Conservation (phyloP, 2,329 filamentous ascomycete genomes). For the Keithomyces neogunnii region DNA sequence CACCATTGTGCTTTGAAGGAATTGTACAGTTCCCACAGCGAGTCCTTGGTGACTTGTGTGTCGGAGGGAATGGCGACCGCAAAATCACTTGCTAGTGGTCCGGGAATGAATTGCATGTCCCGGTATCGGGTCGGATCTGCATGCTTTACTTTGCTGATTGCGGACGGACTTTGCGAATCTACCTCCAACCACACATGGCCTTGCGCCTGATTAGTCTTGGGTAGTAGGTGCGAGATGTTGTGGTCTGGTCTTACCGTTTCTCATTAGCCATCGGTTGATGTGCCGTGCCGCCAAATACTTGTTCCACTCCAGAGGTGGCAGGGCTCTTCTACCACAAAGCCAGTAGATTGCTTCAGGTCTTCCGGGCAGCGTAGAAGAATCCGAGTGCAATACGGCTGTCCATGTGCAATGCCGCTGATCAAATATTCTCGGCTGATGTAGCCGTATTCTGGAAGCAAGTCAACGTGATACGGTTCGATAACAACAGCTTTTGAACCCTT, state of each 20-base stretch:
- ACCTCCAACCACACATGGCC: conserved; percentile 13
- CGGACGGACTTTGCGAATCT: conserved; percentile 11
- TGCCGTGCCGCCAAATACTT: conserved; percentile 11
- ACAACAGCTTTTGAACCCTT: conserved; percentile 6
- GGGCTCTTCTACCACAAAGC: conserved; percentile 10
- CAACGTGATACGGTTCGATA: conserved; percentile 11
- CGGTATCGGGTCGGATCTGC: conserved; percentile 9
- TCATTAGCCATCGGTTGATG: conserved; percentile 12
- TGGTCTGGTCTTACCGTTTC: conserved; percentile 7
- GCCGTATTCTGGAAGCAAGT: conserved; percentile 11
- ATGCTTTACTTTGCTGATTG: conserved; percentile 10
- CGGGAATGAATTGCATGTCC: conserved; percentile 10
- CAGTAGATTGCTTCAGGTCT: conserved; percentile 5
- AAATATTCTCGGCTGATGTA: conserved; percentile 11
- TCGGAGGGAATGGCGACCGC: conserved; percentile 9
- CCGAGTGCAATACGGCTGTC: conserved; percentile 11
- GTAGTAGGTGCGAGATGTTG: background rate
- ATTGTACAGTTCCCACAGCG: conserved; percentile 7
- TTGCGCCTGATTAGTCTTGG: background rate
- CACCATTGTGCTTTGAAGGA: conserved; percentile 12
- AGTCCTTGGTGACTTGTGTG: conserved; percentile 8
- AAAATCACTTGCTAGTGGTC: conserved; percentile 7
- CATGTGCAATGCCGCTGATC: conserved; percentile 8
- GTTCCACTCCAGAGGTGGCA: conserved; percentile 13
- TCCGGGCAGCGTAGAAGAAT: conserved; percentile 10